Evolutionary conservation across 106 monocot species (phyloP).

Genomic region (Dactylorhiza incarnata): DNA sequence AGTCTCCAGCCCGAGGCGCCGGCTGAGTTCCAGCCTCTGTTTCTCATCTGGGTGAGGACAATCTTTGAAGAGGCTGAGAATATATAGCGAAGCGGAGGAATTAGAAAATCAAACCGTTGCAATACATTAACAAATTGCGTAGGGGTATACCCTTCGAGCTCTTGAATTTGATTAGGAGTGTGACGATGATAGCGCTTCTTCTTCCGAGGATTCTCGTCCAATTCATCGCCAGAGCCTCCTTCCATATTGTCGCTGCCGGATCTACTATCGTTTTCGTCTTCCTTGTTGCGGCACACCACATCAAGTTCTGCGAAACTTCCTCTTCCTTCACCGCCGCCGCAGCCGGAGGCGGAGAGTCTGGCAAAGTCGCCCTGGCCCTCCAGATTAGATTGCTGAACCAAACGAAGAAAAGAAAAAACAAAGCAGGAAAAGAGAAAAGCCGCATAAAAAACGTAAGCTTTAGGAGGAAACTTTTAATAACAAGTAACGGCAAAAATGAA

Average conservation of each 20-base stretch:
- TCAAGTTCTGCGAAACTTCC: not conserved
- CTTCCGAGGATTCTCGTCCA: conserved; percentile 46
- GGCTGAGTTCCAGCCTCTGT: conserved; percentile 45
- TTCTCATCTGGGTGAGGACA: conserved; percentile 65
- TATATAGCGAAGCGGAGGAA: not conserved
- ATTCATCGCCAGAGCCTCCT: conserved; percentile 66
- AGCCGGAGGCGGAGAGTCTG: not conserved
- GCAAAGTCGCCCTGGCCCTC: conserved; percentile 10
- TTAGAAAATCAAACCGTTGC: not conserved
- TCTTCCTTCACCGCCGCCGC: not conserved
- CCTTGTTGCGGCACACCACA: conserved; percentile 10
- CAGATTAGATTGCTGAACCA: conserved; percentile 5
- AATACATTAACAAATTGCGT: not conserved
- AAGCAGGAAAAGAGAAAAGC: not conserved
- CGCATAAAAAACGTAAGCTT: not conserved
- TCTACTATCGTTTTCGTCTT: conserved; percentile 75
- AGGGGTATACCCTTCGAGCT: conserved; percentile 7
- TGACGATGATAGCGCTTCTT: conserved; percentile 88
- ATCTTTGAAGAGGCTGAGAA: conserved; percentile 47
- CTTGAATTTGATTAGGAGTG: conserved; percentile 70
- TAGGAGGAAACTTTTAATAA: not conserved
- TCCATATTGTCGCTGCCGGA: conserved; percentile 85
- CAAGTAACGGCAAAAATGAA: not conserved
- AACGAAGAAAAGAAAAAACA: not conserved
- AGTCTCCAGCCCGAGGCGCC: conserved; percentile 26